Evolutionary conservation across 2,329 filamentous ascomycete species (phyloP).

Genomic region (Parastagonospora avenae): DNA sequence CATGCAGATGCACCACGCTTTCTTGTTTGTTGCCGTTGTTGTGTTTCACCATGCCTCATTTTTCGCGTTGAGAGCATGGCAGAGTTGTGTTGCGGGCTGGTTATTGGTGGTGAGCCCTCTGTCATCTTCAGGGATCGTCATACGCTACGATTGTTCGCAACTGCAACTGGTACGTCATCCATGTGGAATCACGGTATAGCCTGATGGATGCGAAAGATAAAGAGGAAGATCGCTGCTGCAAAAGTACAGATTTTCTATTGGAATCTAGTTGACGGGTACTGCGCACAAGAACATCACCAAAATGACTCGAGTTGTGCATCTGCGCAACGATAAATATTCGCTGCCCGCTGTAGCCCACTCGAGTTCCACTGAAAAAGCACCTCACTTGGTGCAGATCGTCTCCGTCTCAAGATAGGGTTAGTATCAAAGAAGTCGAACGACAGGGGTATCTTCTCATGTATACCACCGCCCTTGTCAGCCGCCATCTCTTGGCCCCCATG

Average conservation of each 20-base stretch:
- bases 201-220: background rate
- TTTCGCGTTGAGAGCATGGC: background rate
- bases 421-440: slow-evolving; percentile 54
- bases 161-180: background rate
- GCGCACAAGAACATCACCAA: no score
- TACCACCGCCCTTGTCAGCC: no score
- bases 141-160: background rate
- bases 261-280: background rate
- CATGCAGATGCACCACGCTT: slow-evolving; percentile 3
- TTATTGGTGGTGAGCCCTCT: background rate
- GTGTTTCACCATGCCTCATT: background rate
- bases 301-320: no score
- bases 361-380: background rate
- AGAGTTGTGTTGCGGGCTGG: background rate
- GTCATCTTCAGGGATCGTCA: background rate
- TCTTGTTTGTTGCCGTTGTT: background rate
- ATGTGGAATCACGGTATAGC: background rate
- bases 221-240: slow-evolving; percentile 1
- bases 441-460: no score
- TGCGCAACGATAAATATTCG: background rate
- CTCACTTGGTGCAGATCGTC: slow-evolving; percentile 39
- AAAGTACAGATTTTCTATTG: background rate
- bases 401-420: slow-evolving; percentile 46
- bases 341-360: slow-evolving; percentile 1
- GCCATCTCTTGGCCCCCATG: no score